Evolutionary conservation across 352 stramenopile genomes (phyloP), one percentile per base, ranked within the genome.

Genomic region (Pythium periplocum): DNA sequence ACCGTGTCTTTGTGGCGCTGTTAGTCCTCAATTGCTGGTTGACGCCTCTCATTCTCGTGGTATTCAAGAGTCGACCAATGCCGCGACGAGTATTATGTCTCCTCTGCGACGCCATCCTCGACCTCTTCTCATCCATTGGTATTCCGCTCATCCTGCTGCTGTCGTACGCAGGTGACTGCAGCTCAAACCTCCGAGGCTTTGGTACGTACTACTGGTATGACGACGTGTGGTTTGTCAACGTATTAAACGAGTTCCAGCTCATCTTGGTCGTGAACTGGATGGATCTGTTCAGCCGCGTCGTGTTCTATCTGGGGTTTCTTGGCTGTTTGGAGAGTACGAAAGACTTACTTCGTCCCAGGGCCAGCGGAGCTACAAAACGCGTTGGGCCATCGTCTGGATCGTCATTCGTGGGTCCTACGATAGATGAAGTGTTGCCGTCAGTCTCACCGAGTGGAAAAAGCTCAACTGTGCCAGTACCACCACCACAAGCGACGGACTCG

Each of bases 301-400:
- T 83, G 1, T 81, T 83, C 26, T 70, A 65, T 4, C 7, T 74
- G 4, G 62, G 68, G 6, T 57, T 77, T 33, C 34, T 83, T 2
- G 31, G 30, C 7, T 68, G 61, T 6, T 52, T 77, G 44, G 56
- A 68, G 33, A 68, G 55, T 6, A 55, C 69, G 48, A 80, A 80
- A 37, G 51, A 47, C 4, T 46, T 78, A 2, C 4, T 73, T 17
- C 17, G 11, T 9, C 0, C 30, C 12, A 4, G 17, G 17, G 17
- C 17, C 17, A 26, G 17, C 31, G 11, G 39, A 26, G 17, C 17
- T 26, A 26, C 17, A 26, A 26, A 26, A 26, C 17, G 17, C 17
- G 17, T 26, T 26, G 17, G 17, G 17, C 17, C 17, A 26, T 26
- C 17, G 17, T 0, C 17, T 26, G 17, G 17, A 26, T 26, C 17